phyloP scores from a whole-genome alignment of 179 eudicot genomes.

The Nepenthes alata region DNA sequence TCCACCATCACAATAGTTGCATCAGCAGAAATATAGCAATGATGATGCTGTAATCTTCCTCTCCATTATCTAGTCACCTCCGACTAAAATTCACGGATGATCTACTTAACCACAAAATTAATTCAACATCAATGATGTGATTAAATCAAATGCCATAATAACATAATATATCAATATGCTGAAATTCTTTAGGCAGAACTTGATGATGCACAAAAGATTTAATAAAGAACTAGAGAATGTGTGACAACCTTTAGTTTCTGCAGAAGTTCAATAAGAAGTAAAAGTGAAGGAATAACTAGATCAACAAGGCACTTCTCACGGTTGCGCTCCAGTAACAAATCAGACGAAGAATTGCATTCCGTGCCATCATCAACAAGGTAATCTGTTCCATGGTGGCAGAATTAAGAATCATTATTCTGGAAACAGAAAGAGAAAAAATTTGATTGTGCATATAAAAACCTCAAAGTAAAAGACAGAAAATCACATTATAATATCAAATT shows the following conservation, averaged over 20 bases:
- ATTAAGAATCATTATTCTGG: not conserved
- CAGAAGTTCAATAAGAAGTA: conserved; percentile 62
- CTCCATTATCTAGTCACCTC: no score
- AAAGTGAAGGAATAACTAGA: conserved; percentile 67
- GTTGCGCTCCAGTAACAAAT: conserved; percentile 83
- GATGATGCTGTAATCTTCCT: no score
- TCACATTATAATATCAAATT: no score
- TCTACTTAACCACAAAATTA: no score
- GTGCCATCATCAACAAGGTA: conserved; percentile 96
- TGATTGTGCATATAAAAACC: not conserved
- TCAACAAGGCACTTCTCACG: conserved; percentile 81
- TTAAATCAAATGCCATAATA: no score
- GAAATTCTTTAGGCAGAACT: no score
- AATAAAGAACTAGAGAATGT: not conserved
- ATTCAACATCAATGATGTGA: no score
- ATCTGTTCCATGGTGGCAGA: conserved; percentile 34
- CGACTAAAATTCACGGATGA: no score
- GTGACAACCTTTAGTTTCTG: conserved; percentile 58
- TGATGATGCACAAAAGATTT: not conserved
- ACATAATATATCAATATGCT: no score
- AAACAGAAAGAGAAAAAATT: not conserved
- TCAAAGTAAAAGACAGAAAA: not conserved
- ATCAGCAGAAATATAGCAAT: no score
- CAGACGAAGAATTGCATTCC: conserved; percentile 82
- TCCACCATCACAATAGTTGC: no score